phyloP scores from a whole-genome alignment of 345 rosid species.

The Limnanthes douglasii region DNA sequence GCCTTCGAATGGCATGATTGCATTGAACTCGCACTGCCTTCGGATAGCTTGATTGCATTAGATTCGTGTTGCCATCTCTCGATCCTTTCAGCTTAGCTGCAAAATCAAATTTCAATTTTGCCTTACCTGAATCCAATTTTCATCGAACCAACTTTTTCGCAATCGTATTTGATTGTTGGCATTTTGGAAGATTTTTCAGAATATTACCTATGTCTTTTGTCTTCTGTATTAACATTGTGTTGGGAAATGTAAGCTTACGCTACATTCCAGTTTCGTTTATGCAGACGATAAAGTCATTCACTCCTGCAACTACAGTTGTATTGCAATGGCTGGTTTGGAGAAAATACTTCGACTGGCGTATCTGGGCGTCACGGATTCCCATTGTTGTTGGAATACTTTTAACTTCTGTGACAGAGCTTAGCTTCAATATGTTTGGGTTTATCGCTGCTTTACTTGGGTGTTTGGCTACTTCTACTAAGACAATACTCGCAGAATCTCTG shows the following conservation, averaged over 20 bases:
- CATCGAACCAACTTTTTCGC: too few relatives aligned
- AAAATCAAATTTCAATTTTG: too few relatives aligned
- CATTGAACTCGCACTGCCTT: too few relatives aligned
- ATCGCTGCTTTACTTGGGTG: constrained; percentile 97
- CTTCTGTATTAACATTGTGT: constrained; percentile 88
- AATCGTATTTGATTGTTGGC: too few relatives aligned
- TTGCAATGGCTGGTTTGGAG: constrained; percentile 98
- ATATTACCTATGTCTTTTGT: constrained; percentile 98
- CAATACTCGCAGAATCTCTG: constrained; percentile 94
- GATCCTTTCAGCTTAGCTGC: too few relatives aligned
- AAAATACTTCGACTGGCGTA: constrained; percentile 92
- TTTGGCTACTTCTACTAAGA: constrained; percentile 98
- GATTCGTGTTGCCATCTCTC: too few relatives aligned
- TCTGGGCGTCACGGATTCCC: constrained; percentile 91
- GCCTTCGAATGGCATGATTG: too few relatives aligned
- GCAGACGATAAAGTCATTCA: constrained; percentile 98
- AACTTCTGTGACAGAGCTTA: constrained; percentile 88
- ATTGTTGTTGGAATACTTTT: constrained; percentile 97
- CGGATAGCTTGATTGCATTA: too few relatives aligned
- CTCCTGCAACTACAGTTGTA: constrained; percentile 99
- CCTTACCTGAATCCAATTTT: too few relatives aligned
- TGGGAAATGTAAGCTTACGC: constrained; percentile 90
- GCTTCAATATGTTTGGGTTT: constrained; percentile 92
- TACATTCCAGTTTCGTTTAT: constrained; percentile 98
- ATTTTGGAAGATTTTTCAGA: too few relatives aligned